Conservation (phyloP, 305 asterid genomes). For the Caryopteris hybrid region DNA sequence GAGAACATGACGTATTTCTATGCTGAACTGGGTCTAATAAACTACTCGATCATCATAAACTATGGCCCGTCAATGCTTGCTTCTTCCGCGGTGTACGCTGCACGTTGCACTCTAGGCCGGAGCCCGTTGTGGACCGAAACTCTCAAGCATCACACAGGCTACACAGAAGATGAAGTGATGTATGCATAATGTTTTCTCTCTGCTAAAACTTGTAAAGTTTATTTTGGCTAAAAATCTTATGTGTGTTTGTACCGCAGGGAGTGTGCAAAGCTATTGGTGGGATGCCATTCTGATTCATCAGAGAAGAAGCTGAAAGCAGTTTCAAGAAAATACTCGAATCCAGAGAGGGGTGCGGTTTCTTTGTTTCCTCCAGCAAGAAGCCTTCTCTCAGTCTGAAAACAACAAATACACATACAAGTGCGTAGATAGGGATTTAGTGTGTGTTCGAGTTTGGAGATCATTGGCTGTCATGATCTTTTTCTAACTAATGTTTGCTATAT, state of each 20-base stretch:
- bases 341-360: conserved; percentile 59
- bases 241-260: no score
- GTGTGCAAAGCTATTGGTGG: conserved; percentile 52
- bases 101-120: conserved; percentile 64
- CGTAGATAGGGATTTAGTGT: no score
- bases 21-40: conserved; percentile 66
- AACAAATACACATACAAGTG: neutral
- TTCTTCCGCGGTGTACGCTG: conserved; percentile 77
- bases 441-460: conserved; percentile 24
- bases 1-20: conserved; percentile 63
- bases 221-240: no score
- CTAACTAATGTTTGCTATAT: no score
- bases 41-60: conserved; percentile 38
- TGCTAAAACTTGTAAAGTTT: no score
- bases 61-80: conserved; percentile 62
- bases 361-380: conserved; percentile 54
- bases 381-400: conserved; percentile 25
- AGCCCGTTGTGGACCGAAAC: conserved; percentile 63
- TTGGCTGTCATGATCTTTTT: conserved; percentile 25
- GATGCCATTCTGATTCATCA: conserved; percentile 36
- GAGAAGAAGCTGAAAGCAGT: conserved; percentile 60
- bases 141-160: conserved; percentile 66
- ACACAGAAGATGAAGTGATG: conserved; percentile 47
- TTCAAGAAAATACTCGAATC: conserved; percentile 44
- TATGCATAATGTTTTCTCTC: no score